Evolutionary conservation across 768 basidiomycete species (phyloP).

Genomic region (Lentinula guzmanii): DNA sequence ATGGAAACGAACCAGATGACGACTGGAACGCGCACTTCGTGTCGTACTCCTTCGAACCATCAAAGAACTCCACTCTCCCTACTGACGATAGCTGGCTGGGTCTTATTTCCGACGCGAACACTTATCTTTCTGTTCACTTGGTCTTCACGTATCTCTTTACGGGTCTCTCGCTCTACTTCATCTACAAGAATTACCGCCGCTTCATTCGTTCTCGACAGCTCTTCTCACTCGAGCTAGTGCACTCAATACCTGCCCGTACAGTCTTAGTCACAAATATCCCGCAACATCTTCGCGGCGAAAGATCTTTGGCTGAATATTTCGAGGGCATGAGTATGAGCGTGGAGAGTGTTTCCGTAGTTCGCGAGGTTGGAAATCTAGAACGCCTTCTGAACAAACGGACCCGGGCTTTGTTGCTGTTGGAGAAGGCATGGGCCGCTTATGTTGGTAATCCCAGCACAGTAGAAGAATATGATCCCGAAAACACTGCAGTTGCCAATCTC

Average conservation of each 20-base stretch:
- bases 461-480: constrained; percentile 74
- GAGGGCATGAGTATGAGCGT: constrained; percentile 83
- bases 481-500: constrained; percentile 37
- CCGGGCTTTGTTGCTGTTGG: constrained; percentile 70
- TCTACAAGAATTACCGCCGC: constrained; percentile 83
- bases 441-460: constrained; percentile 92
- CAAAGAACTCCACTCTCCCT: constrained; percentile 26
- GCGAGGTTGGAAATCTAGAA: constrained; percentile 75
- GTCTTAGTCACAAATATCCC: constrained; percentile 86
- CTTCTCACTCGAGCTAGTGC: constrained; percentile 90
- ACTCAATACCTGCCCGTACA: constrained; percentile 91
- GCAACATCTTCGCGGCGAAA: constrained; percentile 77
- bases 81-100: constrained; percentile 69
- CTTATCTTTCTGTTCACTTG: constrained; percentile 84
- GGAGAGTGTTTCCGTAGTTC: constrained; percentile 86
- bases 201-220: constrained; percentile 90
- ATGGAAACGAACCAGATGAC: constrained; percentile 35
- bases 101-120: constrained; percentile 84
- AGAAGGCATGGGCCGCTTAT: constrained; percentile 83
- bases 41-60: constrained; percentile 15
- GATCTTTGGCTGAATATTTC: constrained; percentile 87
- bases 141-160: constrained; percentile 95
- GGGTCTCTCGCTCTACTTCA: constrained; percentile 74
- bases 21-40: constrained; percentile 39
- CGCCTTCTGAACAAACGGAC: constrained; percentile 75